Evolutionary conservation across 495 filamentous ascomycete species (phyloP), one percentile per base, ranked within the genome.

Genomic region (Cercophora scortea): DNA sequence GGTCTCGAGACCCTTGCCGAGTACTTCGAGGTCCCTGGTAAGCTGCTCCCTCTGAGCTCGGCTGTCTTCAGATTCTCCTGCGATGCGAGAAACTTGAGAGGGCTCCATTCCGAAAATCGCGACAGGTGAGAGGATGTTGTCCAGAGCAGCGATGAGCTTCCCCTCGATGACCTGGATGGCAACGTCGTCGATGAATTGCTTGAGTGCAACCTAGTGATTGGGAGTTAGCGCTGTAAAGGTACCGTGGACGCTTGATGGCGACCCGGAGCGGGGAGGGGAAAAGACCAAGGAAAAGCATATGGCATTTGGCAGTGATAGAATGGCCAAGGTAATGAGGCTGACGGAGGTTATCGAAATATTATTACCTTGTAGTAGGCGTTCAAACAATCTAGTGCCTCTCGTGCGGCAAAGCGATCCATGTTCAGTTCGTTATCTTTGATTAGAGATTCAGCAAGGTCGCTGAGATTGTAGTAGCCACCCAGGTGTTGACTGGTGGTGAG

Each of bases 151-250:
- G n/a, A 86, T 63, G 39, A 86, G 71, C 59, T 79, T 79, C 32
- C 72, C 69, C 47, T 87, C 83, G 34, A 84, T 77, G 4, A 75
- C 83, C 39, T 83, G 69, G 5, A 72, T 74, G 13, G 77, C 71
- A 25, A 86, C 55, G 42, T 86, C 79, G 38, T 88, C 81, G n/a
- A 83, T 64, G 59, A 88, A 84, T 0, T 71, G 74, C 54, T 78
- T 72, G 48, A 83, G 60, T 0, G 83, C 76, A 57, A 86, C 76
- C 84, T 85, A 47, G 50, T 57, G 25, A 25, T 5, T 40, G 36
- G 13, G 2, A 38, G 36, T 47, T 58, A 25, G 25, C 5, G 5
- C 5, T 5, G 25, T 25, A 25, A 25, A 25, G 25, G 2, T 25
- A 25, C 25, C 25, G 2, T 25, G 25, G 25, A 25, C 2, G 25